Evolutionary conservation across 225 moss, liverwort and hornwort species (phyloP).

Genomic region (Polytrichum commune): DNA sequence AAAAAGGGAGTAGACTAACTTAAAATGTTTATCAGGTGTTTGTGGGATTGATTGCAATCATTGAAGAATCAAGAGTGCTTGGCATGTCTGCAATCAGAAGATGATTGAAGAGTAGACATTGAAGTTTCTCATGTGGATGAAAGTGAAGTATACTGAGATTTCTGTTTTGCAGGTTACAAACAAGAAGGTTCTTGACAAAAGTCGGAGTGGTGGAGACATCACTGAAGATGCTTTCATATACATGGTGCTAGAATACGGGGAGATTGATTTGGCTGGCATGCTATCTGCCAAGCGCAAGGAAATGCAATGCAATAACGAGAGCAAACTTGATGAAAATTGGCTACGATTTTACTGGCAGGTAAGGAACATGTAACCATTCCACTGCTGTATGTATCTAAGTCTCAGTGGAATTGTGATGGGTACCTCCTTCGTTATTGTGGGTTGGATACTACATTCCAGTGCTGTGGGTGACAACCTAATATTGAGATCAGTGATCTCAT

Average conservation of each 20-base stretch:
- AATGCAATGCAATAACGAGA: constrained; percentile 48
- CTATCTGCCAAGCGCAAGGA: constrained; percentile 80
- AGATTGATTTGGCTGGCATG: constrained; percentile 89
- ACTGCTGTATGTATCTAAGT: too few relatives aligned
- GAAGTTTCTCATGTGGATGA: neutral
- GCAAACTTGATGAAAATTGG: constrained; percentile 79
- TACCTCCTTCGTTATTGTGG: too few relatives aligned
- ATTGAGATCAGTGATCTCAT: too few relatives aligned
- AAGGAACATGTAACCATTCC: neutral
- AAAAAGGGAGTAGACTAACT: neutral
- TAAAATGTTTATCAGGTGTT: constrained; percentile 23
- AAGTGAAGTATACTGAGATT: neutral
- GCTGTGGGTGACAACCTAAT: too few relatives aligned
- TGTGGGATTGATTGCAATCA: constrained; percentile 51
- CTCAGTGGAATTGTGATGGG: too few relatives aligned
- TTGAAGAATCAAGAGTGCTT: neutral
- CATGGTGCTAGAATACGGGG: constrained; percentile 92
- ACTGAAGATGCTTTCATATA: constrained; percentile 75
- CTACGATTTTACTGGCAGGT: constrained; percentile 98
- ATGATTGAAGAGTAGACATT: constrained; percentile 1
- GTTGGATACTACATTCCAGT: too few relatives aligned
- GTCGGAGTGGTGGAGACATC: constrained; percentile 61
- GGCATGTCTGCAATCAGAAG: neutral
- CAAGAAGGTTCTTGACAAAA: constrained; percentile 59
- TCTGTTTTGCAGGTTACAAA: constrained; percentile 67